Conservation (phyloP, 2,329 filamentous ascomycete genomes). For the Calonectria honghensis region DNA sequence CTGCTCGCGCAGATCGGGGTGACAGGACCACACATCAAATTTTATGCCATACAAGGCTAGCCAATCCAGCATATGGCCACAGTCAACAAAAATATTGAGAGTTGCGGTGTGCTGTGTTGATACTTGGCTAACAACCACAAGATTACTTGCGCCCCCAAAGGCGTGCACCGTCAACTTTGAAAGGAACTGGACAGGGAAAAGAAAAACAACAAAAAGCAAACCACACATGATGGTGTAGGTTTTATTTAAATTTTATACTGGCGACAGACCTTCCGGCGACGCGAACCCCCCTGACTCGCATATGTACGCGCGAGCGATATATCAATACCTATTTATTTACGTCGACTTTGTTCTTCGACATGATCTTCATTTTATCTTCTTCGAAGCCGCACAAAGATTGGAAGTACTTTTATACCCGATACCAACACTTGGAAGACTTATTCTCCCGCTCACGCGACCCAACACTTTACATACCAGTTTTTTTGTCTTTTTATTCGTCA, state of each 20-base stretch:
- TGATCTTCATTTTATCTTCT: slow-evolving; percentile 26
- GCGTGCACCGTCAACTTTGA: slow-evolving; percentile 22
- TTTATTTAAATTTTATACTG: slow-evolving; percentile 52
- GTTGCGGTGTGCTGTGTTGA: not conserved
- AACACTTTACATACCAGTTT: slow-evolving; percentile 47
- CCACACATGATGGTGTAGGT: slow-evolving; percentile 15
- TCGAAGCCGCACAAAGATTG: slow-evolving; percentile 32
- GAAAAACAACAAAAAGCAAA: slow-evolving; percentile 20
- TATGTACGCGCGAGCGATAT: slow-evolving; percentile 30
- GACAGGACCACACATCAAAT: slow-evolving; percentile 2
- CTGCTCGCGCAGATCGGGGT: slow-evolving; percentile 27
- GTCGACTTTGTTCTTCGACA: slow-evolving; percentile 29
- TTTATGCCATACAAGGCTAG: slow-evolving; percentile 27
- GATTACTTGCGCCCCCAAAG: slow-evolving; percentile 14
- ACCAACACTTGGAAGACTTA: slow-evolving; percentile 51
- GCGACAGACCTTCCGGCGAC: slow-evolving; percentile 59
- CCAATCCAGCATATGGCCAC: not conserved
- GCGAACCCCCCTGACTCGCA: slow-evolving; percentile 31
- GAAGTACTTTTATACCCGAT: slow-evolving; percentile 50
- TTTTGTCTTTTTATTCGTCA: slow-evolving; percentile 30
- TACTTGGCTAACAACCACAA: slow-evolving; percentile 11
- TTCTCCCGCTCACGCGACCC: slow-evolving; percentile 61
- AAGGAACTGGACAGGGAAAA: slow-evolving; percentile 26
- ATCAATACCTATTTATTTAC: slow-evolving; percentile 12
- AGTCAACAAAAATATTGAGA: slow-evolving; percentile 1